These are phyloP conservation scores for Colletotrichum caudatum DNA, from an alignment of 2,329 filamentous ascomycete species.

Conservation along the genomic window DNA sequence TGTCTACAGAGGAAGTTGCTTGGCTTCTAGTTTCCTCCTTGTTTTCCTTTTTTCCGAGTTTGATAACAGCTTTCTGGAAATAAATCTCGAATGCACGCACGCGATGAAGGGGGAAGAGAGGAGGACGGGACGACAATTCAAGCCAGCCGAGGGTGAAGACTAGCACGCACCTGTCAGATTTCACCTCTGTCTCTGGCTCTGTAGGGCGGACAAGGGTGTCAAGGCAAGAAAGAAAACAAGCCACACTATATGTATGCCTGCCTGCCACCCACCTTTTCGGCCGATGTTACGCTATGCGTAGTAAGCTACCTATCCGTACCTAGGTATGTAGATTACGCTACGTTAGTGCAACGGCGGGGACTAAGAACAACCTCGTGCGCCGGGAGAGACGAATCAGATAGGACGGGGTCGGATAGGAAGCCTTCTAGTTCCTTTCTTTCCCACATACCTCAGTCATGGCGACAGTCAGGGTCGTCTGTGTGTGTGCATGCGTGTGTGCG, in stretches of 20 bases:
- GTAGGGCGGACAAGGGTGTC: conserved; percentile 29
- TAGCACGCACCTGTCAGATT: conserved; percentile 25
- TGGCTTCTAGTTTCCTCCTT: background rate
- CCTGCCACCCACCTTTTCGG: conserved; percentile 5
- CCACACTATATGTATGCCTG: background rate
- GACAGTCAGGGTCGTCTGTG: background rate
- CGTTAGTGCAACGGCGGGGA: conserved; percentile 35
- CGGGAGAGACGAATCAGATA: conserved; percentile 8
- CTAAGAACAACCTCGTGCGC: conserved; percentile 27
- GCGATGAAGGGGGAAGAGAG: background rate
- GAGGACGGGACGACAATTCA: conserved; percentile 7
- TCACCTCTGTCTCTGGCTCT: conserved; percentile 23
- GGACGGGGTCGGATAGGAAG: background rate
- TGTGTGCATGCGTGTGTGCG: background rate
- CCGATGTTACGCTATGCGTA: conserved; percentile 5
- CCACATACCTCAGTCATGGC: background rate
- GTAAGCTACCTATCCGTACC: background rate
- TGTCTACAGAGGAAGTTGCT: background rate
- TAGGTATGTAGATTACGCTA: background rate
- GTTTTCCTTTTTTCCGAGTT: background rate
- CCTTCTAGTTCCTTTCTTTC: background rate
- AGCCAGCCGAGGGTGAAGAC: conserved; percentile 13
- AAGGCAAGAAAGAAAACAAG: background rate
- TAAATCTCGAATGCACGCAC: background rate
- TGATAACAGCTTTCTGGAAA: background rate